Percentiles rank a stretch among this genome's conserved stretches.
Conservation (phyloP, 768 basidiomycete genomes). For the Boletus rubropictus region DNA sequence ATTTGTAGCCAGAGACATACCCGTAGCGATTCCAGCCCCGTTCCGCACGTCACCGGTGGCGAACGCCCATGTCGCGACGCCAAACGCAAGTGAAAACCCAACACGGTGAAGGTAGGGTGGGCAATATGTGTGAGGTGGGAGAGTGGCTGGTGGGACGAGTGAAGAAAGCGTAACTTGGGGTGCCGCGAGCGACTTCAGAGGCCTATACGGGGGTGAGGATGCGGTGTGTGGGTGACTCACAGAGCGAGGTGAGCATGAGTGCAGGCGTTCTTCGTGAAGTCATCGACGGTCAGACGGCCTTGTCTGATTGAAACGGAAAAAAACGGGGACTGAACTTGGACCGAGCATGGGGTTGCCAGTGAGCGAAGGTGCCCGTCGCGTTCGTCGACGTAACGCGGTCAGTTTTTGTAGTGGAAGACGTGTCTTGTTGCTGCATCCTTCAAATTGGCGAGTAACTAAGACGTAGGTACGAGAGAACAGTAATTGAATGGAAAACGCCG, state of each 20-base stretch:
- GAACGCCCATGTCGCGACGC: constrained; percentile 41
- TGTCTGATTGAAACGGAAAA: not conserved
- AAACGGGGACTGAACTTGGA: constrained; percentile 27
- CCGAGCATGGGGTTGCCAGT: constrained; percentile 26
- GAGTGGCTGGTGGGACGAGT: constrained; percentile 31
- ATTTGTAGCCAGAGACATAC: constrained; percentile 3
- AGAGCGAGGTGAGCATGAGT: constrained; percentile 31
- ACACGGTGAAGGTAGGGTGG: constrained; percentile 40
- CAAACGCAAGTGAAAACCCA: constrained; percentile 41
- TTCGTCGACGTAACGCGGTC: constrained; percentile 2
- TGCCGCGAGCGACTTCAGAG: not conserved
- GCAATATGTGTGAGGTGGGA: constrained; percentile 26
- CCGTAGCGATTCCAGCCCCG: constrained; percentile 40
- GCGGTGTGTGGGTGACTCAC: constrained; percentile 19
- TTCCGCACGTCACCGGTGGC: constrained; percentile 36
- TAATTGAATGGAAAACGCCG: too few species aligned
- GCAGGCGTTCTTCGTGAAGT: constrained; percentile 22
- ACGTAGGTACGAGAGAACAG: too few species aligned
- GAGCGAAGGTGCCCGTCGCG: constrained; percentile 22
- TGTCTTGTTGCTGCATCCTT: constrained; percentile 6
- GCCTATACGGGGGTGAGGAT: not conserved
- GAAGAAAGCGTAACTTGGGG: constrained; percentile 35
- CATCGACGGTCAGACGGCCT: constrained; percentile 12
- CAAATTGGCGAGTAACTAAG: too few species aligned
- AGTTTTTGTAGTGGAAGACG: not conserved